Percentiles rank a stretch among this genome's conserved stretches.
Conservation (phyloP, 169 alveolate species). For the Hepatocystis sp. region DNA sequence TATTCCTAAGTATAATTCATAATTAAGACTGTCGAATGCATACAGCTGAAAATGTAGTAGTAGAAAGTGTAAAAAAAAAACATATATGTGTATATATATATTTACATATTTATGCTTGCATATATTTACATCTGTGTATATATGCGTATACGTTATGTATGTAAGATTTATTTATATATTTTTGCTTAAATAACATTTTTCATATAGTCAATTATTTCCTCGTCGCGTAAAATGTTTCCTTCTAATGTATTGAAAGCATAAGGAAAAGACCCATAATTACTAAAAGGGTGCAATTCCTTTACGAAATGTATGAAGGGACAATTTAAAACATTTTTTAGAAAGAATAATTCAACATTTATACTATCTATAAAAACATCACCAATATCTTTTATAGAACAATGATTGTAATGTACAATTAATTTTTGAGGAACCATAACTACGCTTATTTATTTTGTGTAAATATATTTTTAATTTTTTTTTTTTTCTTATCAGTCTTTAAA, state of each 20-base stretch:
- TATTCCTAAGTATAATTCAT: constrained; percentile 60
- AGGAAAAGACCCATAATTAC: constrained; percentile 66
- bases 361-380: constrained; percentile 66
- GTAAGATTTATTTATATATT: neutral
- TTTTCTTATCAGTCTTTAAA: too few relatives aligned
- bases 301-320: constrained; percentile 66
- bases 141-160: neutral
- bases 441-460: too few relatives aligned
- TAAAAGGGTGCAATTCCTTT: constrained; percentile 61
- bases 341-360: constrained; percentile 64
- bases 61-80: neutral
- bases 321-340: constrained; percentile 53
- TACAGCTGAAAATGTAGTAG: constrained; percentile 33
- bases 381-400: constrained; percentile 67
- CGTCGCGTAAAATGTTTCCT: constrained; percentile 44
- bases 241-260: constrained; percentile 74
- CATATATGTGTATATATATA: neutral
- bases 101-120: too few relatives aligned
- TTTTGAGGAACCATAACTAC: constrained; percentile 74
- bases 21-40: constrained; percentile 35
- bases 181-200: constrained; percentile 51
- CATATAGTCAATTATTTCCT: constrained; percentile 71
- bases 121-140: too few relatives aligned
- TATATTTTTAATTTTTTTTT: too few relatives aligned
- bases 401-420: constrained; percentile 70